These are phyloP conservation scores for Ophiostoma novo-ulmi DNA, from an alignment of 2,329 filamentous ascomycete species.

Conservation along the genomic window DNA sequence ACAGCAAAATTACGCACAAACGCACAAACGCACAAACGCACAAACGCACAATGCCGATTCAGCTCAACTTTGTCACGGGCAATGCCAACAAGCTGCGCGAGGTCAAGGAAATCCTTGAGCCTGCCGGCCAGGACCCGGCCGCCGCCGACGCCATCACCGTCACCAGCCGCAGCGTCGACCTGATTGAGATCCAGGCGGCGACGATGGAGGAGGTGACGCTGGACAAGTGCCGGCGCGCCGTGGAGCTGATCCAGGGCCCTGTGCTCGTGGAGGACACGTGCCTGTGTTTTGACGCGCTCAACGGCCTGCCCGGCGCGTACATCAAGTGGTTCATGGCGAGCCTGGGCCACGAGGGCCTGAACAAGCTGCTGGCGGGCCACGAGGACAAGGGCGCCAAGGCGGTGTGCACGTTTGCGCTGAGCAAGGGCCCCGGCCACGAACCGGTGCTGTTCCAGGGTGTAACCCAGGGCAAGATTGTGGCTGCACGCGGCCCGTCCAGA, in stretches of 20 bases:
- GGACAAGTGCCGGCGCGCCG: conserved; percentile 81
- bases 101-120: conserved; percentile 78
- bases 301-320: conserved; percentile 90
- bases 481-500: conserved; percentile 67
- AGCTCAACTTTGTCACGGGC: conserved; percentile 89
- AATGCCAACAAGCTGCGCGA: conserved; percentile 92
- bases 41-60: conserved; percentile 34
- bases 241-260: conserved; percentile 75
- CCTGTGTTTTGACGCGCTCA: conserved; percentile 83
- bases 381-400: conserved; percentile 87
- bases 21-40: conserved; percentile 26
- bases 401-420: conserved; percentile 94
- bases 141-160: conserved; percentile 54
- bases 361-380: conserved; percentile 84
- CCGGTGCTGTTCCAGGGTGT: conserved; percentile 87
- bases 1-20: too few species aligned
- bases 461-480: conserved; percentile 80
- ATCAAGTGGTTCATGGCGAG: conserved; percentile 93
- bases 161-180: conserved; percentile 67
- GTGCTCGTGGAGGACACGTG: conserved; percentile 96
- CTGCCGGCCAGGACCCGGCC: conserved; percentile 35
- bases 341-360: conserved; percentile 77
- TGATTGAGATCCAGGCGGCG: conserved; percentile 88
- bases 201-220: conserved; percentile 84
- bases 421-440: conserved; percentile 74